Percentiles rank a stretch among this genome's conserved stretches.
phyloP scores from a whole-genome alignment of 148 eudicot genomes.

The Amaranthus cruentus region DNA sequence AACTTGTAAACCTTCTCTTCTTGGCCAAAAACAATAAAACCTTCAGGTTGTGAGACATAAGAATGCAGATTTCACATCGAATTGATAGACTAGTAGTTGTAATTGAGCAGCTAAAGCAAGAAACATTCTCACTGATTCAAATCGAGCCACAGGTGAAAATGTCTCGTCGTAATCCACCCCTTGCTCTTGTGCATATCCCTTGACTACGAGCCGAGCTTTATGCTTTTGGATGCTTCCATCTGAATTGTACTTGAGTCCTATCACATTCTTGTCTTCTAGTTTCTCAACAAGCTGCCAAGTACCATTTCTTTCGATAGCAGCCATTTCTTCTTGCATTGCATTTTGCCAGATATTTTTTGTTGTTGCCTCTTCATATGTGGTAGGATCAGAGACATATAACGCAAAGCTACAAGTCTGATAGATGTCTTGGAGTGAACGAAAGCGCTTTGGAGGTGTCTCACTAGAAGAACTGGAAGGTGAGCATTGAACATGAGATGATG shows the following conservation, averaged over 20 bases:
- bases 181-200: no score
- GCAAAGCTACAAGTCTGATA: slow-evolving; percentile 8
- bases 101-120: background rate
- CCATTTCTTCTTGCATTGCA: slow-evolving; percentile 14
- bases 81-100: background rate
- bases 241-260: background rate
- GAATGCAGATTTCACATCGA: background rate
- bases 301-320: slow-evolving; percentile 4
- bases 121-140: background rate
- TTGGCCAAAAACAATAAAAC: background rate
- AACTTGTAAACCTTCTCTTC: background rate
- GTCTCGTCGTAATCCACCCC: no score
- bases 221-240: no score
- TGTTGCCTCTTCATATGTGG: slow-evolving; percentile 13
- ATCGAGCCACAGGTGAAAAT: background rate
- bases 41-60: background rate
- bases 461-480: background rate
- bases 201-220: no score
- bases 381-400: background rate
- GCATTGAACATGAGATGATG: no score
- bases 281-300: slow-evolving; percentile 13
- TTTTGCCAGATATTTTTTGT: background rate
- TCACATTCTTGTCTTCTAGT: background rate
- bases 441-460: background rate
- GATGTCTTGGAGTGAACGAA: background rate